These are phyloP conservation scores for Arthrobotrys megalospora DNA, from an alignment of 2,329 filamentous ascomycete species.

Conservation along the genomic window DNA sequence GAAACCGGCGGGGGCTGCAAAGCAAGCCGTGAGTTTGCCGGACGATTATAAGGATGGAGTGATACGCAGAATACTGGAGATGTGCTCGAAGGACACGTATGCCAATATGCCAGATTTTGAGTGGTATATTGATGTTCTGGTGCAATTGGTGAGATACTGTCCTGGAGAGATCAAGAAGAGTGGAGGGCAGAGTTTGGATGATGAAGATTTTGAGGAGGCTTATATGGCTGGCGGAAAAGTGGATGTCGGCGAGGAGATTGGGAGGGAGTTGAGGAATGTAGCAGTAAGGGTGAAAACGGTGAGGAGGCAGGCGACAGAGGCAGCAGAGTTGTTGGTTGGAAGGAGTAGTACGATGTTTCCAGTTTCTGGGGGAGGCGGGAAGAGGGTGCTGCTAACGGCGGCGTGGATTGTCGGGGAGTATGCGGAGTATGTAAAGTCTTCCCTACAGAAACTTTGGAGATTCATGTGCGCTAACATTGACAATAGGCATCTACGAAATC, in stretches of 20 bases:
- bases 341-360: constrained; percentile 71
- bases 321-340: constrained; percentile 82
- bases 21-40: constrained; percentile 76
- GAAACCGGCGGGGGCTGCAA: constrained; percentile 65
- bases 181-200: constrained; percentile 49
- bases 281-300: constrained; percentile 92
- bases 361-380: constrained; percentile 70
- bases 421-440: constrained; percentile 69
- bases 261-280: constrained; percentile 87
- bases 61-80: constrained; percentile 84
- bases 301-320: constrained; percentile 82
- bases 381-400: constrained; percentile 80
- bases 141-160: constrained; percentile 83
- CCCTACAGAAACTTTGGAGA: background rate
- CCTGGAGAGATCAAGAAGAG: constrained; percentile 66
- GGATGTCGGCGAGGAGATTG: constrained; percentile 80
- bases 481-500: constrained; percentile 72
- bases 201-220: constrained; percentile 52
- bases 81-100: constrained; percentile 93
- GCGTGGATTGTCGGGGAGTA: constrained; percentile 94
- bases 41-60: constrained; percentile 89
- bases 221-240: constrained; percentile 48
- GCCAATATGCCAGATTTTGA: constrained; percentile 90
- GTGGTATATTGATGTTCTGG: constrained; percentile 94
- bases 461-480: constrained; percentile 6